A percentile compares a stretch with the other conserved stretches of the same genome.
Evolutionary conservation across 2,329 filamentous ascomycete genomes (phyloP).

Genomic region (Cryoendolithus antarcticus): DNA sequence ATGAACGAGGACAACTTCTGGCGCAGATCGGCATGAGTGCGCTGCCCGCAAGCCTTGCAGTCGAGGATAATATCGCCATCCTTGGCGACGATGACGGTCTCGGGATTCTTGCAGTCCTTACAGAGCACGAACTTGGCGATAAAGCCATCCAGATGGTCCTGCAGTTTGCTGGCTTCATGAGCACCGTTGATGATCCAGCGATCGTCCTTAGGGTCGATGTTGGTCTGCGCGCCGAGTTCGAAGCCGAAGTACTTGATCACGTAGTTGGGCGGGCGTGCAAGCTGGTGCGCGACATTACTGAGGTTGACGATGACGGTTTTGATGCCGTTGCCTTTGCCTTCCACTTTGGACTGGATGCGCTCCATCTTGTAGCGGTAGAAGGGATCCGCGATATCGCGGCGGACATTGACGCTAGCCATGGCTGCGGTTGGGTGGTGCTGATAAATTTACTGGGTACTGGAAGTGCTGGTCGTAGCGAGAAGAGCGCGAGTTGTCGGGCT

Average conservation of each 20-base stretch:
- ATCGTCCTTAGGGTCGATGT: constrained; percentile 91
- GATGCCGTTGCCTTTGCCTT: constrained; percentile 99
- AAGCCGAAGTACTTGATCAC: constrained; percentile 99
- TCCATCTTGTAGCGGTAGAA: constrained; percentile 99
- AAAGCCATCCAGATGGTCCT: constrained; percentile 97
- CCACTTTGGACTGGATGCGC: constrained; percentile 94
- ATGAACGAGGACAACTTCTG: constrained; percentile 97
- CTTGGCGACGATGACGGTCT: constrained; percentile 93
- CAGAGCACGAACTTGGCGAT: constrained; percentile 98
- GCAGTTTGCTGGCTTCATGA: constrained; percentile 86
- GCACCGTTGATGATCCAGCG: constrained; percentile 99
- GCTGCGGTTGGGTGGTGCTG: constrained; percentile 38
- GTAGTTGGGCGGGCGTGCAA: constrained; percentile 84
- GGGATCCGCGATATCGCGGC: constrained; percentile 92
- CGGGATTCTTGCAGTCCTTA: constrained; percentile 99
- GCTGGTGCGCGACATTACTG: constrained; percentile 79
- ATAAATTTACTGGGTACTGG: constrained; percentile 6
- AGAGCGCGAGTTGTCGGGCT: not conserved
- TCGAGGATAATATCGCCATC: constrained; percentile 84
- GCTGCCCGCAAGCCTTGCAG: constrained; percentile 97
- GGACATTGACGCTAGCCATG: constrained; percentile 98
- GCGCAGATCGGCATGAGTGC: constrained; percentile 78
- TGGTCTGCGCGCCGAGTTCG: constrained; percentile 96
- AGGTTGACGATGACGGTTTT: constrained; percentile 97
- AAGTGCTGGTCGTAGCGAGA: not conserved